Evolutionary conservation across 192 early-diverging fungal genomes (phyloP), one percentile per base, ranked within the genome.

Genomic region (Helicostylum pulchrum): DNA sequence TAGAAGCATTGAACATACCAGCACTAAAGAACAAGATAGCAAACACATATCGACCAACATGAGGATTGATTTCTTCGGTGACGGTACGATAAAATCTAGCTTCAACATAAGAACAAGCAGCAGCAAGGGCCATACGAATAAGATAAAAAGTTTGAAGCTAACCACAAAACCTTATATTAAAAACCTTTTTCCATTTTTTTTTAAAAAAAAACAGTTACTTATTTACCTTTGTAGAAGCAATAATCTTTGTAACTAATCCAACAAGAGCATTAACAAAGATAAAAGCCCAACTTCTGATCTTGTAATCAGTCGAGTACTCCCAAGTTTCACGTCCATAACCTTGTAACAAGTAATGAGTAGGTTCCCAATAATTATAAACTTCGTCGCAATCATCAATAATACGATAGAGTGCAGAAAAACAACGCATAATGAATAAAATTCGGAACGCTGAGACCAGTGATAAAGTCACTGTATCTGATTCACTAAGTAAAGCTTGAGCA

Each of bases 351-450:
- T 92, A 93, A 68, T 99, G 95, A 26, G 88, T 79, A 10, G 94
- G 90, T 71, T 99, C 97, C 93, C 93, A 97, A 78, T 93, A 99
- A 80, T 97, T 99, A 80, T 88, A 97, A 15, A 94, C 81, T 65
- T 85, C 93, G 65, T 95, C 93, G 75, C 93, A 95, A 67, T 95
- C 93, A 51, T 70, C 70, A 48, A 91, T 82, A 45, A 79, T 78
- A 17, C 78, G 80, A 49, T 74, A 85, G 0, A 85, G 62, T 14
- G 83, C 84, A 17, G 82, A 81, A 23, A 78, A 59, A n/a, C 82
- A 63, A 14, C 88, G 70, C 0, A 81, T 74, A 9, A 80, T 67
- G 15, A 86, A 70, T 19, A 89, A 68, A 10, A 77, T 20, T 11
- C 79, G 76, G 71, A 84, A 85, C 1, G 82, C 85, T 15, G 66